Percentiles rank a stretch among this genome's conserved stretches.
These are phyloP conservation scores for Aspergillus tubingensis DNA, from an alignment of 2,329 filamentous ascomycete species.

Conservation along the genomic window DNA sequence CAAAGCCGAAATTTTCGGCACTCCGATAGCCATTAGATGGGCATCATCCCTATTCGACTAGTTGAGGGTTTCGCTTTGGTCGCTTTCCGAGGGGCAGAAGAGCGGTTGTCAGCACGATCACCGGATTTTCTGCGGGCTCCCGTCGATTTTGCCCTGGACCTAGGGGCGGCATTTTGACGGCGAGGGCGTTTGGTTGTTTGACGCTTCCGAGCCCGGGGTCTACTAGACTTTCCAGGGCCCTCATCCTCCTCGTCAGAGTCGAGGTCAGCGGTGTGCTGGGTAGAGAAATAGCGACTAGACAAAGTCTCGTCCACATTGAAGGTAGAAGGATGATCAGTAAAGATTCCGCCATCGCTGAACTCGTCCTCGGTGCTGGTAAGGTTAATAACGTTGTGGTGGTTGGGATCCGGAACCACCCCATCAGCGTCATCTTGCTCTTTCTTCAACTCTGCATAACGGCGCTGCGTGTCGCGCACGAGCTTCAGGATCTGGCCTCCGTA, in stretches of 20 bases:
- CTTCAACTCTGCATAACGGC: constrained; percentile 47
- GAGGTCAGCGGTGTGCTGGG: constrained; percentile 23
- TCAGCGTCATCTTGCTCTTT: constrained; percentile 51
- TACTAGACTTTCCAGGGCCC: constrained; percentile 18
- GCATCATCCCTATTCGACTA: constrained; percentile 42
- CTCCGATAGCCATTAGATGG: constrained; percentile 28
- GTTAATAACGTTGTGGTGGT: constrained; percentile 50
- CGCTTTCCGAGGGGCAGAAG: constrained; percentile 27
- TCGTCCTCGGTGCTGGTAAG: constrained; percentile 44
- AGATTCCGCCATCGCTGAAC: constrained; percentile 36
- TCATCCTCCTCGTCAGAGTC: constrained; percentile 28
- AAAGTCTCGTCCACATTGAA: constrained; percentile 30
- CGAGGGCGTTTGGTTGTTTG: constrained; percentile 28
- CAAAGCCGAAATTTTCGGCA: constrained; percentile 3
- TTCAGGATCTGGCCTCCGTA: constrained; percentile 48
- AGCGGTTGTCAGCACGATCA: constrained; percentile 24
- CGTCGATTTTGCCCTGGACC: constrained; percentile 27
- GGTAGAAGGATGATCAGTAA: constrained; percentile 28
- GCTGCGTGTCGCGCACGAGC: constrained; percentile 43
- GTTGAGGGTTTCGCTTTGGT: constrained; percentile 30
- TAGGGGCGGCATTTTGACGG: constrained; percentile 28
- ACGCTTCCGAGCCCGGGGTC: constrained; percentile 29
- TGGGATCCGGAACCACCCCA: constrained; percentile 48
- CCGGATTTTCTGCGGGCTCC: constrained; percentile 26
- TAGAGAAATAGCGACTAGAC: constrained; percentile 39